Base-by-base conservation (phyloP, 495 filamentous ascomycete species). In the Penicillium longicatenatum region DNA sequence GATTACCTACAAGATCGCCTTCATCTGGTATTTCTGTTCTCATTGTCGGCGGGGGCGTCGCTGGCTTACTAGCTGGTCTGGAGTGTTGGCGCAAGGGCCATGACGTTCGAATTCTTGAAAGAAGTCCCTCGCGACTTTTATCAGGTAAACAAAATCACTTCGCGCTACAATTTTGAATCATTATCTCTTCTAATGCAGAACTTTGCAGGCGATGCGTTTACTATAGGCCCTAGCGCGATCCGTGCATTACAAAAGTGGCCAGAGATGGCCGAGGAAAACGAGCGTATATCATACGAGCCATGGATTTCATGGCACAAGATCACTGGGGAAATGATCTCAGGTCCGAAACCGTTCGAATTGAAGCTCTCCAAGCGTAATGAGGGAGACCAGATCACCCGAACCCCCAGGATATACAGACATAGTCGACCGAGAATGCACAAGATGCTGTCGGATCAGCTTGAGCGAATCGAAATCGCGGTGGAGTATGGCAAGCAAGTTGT, bases 201-300 rank as follows among this genome's bases (percentile, higher is more conserved):
- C n/a, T 41, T 37, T 54, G 20, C 52, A 83, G 83, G 84, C 16
- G 82, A 85, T 64, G 78, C 79, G 63, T 80, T 82, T 64, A 79
- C 78, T 37, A 84, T 87, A 24, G 69, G 72, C 6, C 51, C 66
- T 6, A 71, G 62, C 46, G 78, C 77, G 1, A 78, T 78, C 22
- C 69, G 70, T 17, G 79, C 82, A 55, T 76, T 87, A 53, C 70
- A 74, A 49, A 75, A 84, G 45, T 86, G 82, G 82, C 84, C 84
- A 6, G 79, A 81, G 24, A 67, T 86, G 63, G 61, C 61, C 9
- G 61, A 75, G 33, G 75, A 84, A 58, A 79, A 80, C 51, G 64
- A 78, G 29, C 52, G 61, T 20, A 80, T 81, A 43, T 69, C 80
- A 26, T 70, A 73, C 55, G 71, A 81, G 53, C 68, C 74, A 21